Conservation (phyloP, 169 alveolate genomes). For the Blepharisma undulans region DNA sequence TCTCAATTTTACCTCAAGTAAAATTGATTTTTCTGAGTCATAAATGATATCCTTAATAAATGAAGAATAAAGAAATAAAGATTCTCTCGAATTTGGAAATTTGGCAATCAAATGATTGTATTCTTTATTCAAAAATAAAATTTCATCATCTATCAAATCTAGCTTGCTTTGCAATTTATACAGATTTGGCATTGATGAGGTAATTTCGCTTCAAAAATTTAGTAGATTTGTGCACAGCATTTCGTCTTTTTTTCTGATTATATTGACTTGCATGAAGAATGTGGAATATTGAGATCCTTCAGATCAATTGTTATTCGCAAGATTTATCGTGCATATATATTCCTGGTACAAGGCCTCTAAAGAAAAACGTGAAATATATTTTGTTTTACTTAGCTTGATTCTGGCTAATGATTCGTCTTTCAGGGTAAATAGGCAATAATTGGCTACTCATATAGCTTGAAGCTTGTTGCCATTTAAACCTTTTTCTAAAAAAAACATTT, state of each 20-base stretch:
- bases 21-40: not conserved
- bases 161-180: not conserved
- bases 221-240: not conserved
- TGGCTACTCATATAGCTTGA: not conserved
- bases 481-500: not conserved
- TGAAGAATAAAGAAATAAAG: not conserved
- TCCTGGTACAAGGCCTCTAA: not conserved
- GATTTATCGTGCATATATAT: not conserved
- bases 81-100: not conserved
- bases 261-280: not conserved
- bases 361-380: not conserved
- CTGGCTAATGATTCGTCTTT: not conserved
- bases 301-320: not conserved
- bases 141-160: not conserved
- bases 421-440: not conserved
- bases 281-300: not conserved
- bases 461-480: not conserved
- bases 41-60: not conserved
- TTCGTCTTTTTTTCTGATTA: not conserved
- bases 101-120: not conserved
- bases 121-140: not conserved
- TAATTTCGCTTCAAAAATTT: not conserved
- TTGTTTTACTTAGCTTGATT: not conserved
- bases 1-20: not conserved
- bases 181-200: not conserved